Evolutionary conservation across 495 filamentous ascomycete species (phyloP).

Genomic region (Aspergillus steynii): DNA sequence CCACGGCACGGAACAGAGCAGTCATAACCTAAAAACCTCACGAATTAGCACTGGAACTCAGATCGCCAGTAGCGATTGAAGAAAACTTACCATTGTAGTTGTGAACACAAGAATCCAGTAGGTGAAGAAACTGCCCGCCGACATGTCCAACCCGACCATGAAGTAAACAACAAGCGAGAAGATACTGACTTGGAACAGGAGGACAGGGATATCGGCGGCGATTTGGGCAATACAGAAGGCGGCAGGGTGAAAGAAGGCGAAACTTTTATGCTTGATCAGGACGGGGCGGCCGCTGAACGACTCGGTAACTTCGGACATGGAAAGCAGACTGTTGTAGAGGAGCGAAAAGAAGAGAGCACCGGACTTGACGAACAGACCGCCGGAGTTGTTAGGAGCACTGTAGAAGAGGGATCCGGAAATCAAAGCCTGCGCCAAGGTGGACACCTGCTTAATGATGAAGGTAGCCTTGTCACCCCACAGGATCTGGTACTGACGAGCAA

Average conservation of each 20-base stretch:
- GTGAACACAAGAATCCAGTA: conserved; percentile 49
- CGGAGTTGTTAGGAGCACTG: conserved; percentile 38
- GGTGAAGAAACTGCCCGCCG: conserved; percentile 52
- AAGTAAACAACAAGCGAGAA: conserved; percentile 75
- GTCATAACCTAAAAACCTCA: conserved; percentile 36
- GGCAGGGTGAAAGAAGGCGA: conserved; percentile 73
- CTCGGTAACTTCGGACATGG: conserved; percentile 69
- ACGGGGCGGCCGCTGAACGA: conserved; percentile 71
- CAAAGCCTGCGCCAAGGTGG: conserved; percentile 42
- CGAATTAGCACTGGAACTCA: not conserved
- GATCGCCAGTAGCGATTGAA: no score
- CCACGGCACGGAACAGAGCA: conserved; percentile 53
- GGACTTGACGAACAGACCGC: conserved; percentile 53
- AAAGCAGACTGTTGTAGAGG: conserved; percentile 71
- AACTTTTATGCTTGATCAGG: conserved; percentile 72
- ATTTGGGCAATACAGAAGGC: conserved; percentile 72
- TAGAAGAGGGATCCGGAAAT: conserved; percentile 47
- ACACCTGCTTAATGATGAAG: conserved; percentile 58
- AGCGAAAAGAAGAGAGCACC: conserved; percentile 71
- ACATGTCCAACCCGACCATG: conserved; percentile 56
- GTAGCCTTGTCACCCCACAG: conserved; percentile 61
- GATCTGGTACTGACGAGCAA: conserved; percentile 57
- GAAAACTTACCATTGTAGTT: conserved; percentile 31
- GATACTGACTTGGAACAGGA: conserved; percentile 62
- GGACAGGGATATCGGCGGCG: conserved; percentile 66